Percentiles rank a stretch among this genome's conserved stretches.
phyloP scores from a whole-genome alignment of 2,329 filamentous ascomycete genomes.

The Coniochaeta sp. region DNA sequence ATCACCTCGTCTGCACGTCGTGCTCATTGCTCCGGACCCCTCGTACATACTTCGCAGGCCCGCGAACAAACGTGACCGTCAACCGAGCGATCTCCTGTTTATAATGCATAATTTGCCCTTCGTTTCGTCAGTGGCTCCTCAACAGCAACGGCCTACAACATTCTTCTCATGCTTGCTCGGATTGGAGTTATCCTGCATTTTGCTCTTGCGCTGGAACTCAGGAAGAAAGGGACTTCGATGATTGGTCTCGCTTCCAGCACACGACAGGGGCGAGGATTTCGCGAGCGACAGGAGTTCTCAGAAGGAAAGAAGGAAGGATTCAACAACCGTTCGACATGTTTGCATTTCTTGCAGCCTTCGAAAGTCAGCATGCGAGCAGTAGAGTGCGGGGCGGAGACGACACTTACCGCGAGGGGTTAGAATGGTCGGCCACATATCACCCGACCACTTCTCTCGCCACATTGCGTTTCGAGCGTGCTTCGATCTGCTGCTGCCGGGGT shows the following conservation, averaged over 20 bases:
- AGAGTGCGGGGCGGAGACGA: background rate
- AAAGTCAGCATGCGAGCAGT: background rate
- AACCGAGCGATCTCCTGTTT: background rate
- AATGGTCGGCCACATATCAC: too few species aligned
- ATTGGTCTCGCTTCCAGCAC: background rate
- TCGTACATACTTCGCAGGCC: background rate
- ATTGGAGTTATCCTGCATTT: background rate
- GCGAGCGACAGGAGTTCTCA: background rate
- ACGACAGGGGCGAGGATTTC: background rate
- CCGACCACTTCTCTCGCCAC: too few species aligned
- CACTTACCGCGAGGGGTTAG: too few species aligned
- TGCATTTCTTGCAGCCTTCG: background rate
- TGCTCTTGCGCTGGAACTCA: background rate
- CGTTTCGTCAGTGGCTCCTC: background rate
- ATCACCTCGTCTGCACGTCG: too few species aligned
- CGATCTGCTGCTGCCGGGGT: too few species aligned
- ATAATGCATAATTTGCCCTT: slow-evolving; percentile 3
- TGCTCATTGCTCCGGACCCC: background rate
- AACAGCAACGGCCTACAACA: background rate
- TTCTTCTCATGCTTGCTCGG: background rate
- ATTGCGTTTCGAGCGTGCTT: too few species aligned
- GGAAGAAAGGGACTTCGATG: background rate
- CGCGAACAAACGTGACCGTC: background rate
- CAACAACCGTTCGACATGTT: background rate
- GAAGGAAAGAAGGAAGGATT: background rate